Evolutionary conservation across 768 basidiomycete species (phyloP).

Genomic region (Auricularia cornea): DNA sequence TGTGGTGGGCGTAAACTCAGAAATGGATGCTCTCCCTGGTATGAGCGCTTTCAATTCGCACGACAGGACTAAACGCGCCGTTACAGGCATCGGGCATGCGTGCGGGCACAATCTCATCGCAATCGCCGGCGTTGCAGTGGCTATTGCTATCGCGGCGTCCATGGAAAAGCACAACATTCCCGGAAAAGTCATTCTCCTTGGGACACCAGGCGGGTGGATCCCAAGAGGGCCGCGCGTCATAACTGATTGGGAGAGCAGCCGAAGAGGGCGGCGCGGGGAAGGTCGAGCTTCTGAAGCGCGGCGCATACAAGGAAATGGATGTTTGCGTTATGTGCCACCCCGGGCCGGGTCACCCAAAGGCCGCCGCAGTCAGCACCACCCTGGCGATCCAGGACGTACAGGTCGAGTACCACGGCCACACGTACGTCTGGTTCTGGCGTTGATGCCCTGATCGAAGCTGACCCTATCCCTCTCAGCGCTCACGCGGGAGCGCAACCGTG

Average conservation of each 20-base stretch:
- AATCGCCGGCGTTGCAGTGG: slow-evolving; percentile 21
- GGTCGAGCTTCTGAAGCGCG: slow-evolving; percentile 59
- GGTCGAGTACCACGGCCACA: slow-evolving; percentile 67
- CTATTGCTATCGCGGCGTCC: slow-evolving; percentile 16
- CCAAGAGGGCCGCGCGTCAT: too few relatives aligned
- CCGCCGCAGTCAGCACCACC: slow-evolving; percentile 43
- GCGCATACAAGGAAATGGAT: slow-evolving; percentile 76
- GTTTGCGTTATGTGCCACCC: slow-evolving; percentile 78
- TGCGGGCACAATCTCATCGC: slow-evolving; percentile 19
- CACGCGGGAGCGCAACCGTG: slow-evolving; percentile 78
- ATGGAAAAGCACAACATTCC: slow-evolving; percentile 17
- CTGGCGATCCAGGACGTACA: slow-evolving; percentile 57
- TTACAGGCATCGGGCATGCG: slow-evolving; percentile 13
- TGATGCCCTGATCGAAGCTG: slow-evolving; percentile 28
- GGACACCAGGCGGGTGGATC: slow-evolving; percentile 22
- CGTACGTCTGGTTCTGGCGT: slow-evolving; percentile 34
- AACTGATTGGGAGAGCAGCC: slow-evolving; percentile 82
- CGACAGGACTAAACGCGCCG: too few relatives aligned
- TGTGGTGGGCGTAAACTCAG: slow-evolving; percentile 21
- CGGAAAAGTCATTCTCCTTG: slow-evolving; percentile 20
- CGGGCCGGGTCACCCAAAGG: slow-evolving; percentile 42
- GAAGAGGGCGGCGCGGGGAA: slow-evolving; percentile 80
- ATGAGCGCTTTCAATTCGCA: neutral
- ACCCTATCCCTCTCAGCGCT: slow-evolving; percentile 39
- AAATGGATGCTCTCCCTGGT: slow-evolving; percentile 22